Evolutionary conservation across 2,329 filamentous ascomycete species (phyloP).

Genomic region (Endothia cerciana): DNA sequence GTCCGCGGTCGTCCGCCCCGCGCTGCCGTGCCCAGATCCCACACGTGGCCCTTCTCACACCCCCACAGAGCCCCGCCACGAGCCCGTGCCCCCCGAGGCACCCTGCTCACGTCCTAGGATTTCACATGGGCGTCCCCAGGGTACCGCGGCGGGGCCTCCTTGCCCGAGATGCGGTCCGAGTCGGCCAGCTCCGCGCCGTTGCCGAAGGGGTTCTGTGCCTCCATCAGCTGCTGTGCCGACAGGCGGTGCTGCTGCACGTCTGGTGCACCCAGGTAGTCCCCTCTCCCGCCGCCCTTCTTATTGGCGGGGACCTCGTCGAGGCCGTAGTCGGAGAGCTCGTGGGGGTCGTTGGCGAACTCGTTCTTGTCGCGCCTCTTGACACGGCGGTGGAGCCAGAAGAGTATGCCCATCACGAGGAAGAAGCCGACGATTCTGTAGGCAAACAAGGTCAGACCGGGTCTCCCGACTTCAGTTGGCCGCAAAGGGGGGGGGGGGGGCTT

Average conservation of each 20-base stretch:
- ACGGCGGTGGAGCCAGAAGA: constrained; percentile 26
- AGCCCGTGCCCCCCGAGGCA: neutral
- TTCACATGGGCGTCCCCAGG: constrained; percentile 24
- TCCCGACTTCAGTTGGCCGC: neutral
- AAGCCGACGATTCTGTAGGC: constrained; percentile 21
- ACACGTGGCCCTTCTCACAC: neutral
- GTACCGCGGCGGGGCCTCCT: constrained; percentile 23
- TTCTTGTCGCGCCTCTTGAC: constrained; percentile 30
- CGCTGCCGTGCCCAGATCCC: neutral
- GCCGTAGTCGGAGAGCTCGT: constrained; percentile 45
- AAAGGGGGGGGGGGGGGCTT: no score
- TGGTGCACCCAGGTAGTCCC: neutral
- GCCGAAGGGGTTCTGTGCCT: constrained; percentile 26
- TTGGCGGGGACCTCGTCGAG: constrained; percentile 41
- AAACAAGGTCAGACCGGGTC: neutral
- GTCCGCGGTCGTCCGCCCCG: neutral
- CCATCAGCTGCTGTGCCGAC: constrained; percentile 24
- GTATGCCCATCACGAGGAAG: constrained; percentile 18
- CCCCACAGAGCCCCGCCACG: neutral
- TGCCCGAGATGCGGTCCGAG: constrained; percentile 12
- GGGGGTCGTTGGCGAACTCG: constrained; percentile 31
- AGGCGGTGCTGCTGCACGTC: constrained; percentile 18
- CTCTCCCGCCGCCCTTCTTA: constrained; percentile 14
- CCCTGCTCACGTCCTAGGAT: constrained; percentile 20
- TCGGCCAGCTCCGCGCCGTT: constrained; percentile 23